Conservation (phyloP, 2,329 filamentous ascomycete species). For the Scorias spongiosa region DNA sequence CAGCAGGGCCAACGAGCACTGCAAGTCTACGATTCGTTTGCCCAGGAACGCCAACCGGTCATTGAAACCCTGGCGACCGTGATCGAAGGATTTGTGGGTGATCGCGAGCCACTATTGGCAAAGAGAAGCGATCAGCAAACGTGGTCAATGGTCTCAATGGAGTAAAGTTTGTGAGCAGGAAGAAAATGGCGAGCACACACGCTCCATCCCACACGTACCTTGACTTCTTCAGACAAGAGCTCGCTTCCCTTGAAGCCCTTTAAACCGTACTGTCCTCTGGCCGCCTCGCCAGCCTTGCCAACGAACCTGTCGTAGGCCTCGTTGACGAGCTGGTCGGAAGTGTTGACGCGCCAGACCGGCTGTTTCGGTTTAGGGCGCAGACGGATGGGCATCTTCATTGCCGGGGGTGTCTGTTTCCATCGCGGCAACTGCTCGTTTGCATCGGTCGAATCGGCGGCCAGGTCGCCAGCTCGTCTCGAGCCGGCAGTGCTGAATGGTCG, state of each 20-base stretch:
- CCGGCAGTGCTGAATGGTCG: conserved; percentile 12
- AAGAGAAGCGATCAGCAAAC: not conserved
- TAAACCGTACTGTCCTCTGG: conserved; percentile 4
- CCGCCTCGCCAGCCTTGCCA: conserved; percentile 29
- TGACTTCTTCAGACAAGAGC: conserved; percentile 76
- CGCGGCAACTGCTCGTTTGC: conserved; percentile 21
- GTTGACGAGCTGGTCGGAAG: conserved; percentile 58
- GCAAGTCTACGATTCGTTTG: conserved; percentile 48
- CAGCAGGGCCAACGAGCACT: conserved; percentile 48
- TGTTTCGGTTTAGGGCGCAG: conserved; percentile 42
- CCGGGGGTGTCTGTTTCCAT: conserved; percentile 34
- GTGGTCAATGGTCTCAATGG: not conserved
- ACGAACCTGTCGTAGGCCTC: conserved; percentile 63
- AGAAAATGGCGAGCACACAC: no score
- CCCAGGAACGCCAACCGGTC: conserved; percentile 79
- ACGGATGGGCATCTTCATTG: conserved; percentile 35
- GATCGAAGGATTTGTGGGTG: conserved; percentile 97
- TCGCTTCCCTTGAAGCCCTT: conserved; percentile 39
- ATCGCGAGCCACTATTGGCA: conserved; percentile 61
- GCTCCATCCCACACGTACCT: conserved; percentile 24
- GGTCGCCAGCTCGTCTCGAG: conserved; percentile 15
- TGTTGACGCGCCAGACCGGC: conserved; percentile 54
- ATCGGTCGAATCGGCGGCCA: conserved; percentile 5
- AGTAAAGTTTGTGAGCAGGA: no score
- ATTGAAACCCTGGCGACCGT: conserved; percentile 86